These are phyloP conservation scores for Phytophthora podocarpi DNA, from an alignment of 352 stramenopile genomes.

Conservation along the genomic window DNA sequence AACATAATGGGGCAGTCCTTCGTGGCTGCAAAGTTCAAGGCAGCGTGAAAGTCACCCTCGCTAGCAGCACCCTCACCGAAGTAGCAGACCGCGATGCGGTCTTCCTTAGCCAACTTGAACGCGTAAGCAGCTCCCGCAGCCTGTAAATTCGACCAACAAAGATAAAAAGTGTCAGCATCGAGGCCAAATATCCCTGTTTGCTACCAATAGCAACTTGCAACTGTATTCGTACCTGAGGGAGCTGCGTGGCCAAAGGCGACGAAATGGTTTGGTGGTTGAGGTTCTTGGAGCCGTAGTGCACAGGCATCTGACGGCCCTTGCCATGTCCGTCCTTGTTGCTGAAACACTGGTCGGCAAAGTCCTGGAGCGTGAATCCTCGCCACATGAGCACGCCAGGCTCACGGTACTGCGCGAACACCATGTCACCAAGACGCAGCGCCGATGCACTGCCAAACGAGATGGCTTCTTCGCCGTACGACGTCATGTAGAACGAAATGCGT, in stretches of 20 bases:
- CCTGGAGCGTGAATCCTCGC: conserved; percentile 96
- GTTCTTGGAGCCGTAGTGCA: conserved; percentile 96
- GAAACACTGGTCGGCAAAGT: conserved; percentile 98
- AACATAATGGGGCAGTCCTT: conserved; percentile 97
- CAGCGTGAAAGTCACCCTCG: conserved; percentile 97
- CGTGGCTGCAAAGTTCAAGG: conserved; percentile 96
- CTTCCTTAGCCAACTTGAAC: conserved; percentile 94
- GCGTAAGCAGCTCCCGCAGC: conserved; percentile 96
- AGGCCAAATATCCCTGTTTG: not conserved
- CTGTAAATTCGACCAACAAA: conserved; percentile 41
- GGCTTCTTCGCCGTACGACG: conserved; percentile 93
- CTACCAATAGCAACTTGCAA: not conserved
- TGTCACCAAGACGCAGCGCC: conserved; percentile 89
- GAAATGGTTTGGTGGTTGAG: conserved; percentile 99
- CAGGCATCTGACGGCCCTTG: conserved; percentile 97
- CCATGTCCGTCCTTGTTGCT: conserved; percentile 95
- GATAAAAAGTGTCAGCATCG: not conserved
- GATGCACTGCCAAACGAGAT: conserved; percentile 95
- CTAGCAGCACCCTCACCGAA: conserved; percentile 98
- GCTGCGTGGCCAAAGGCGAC: conserved; percentile 96
- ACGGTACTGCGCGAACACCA: conserved; percentile 98
- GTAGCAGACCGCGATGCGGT: conserved; percentile 93
- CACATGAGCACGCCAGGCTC: conserved; percentile 98
- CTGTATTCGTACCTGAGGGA: conserved; percentile 83
- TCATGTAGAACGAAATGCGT: conserved; percentile 98